Base-by-base conservation (phyloP, 352 stramenopile genomes). In the Phytophthora nicotianae region DNA sequence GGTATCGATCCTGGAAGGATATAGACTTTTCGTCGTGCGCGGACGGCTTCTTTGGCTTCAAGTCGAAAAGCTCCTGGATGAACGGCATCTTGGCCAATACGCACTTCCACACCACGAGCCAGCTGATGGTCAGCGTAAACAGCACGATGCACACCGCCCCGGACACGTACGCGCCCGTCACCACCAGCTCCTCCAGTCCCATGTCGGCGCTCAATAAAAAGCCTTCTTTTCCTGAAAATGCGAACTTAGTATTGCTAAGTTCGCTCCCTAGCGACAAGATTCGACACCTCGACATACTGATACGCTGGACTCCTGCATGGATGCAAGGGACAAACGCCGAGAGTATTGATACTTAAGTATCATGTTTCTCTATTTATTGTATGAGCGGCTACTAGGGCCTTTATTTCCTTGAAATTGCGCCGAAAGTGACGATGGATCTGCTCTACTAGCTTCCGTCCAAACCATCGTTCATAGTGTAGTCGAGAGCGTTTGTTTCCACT, bases 101-200 rank as follows among this genome's bases (percentile, higher is more conserved):
- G 53, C 79, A 89, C 69, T 91, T 93, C 84, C 84, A 93, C 51
- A 93, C 84, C n/a, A 88, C 73, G 50, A 93, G 77, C 84, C 84
- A 93, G 50, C 82, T 83, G 24, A 93, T 48, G 5, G 59, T 75
- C 9, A 93, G 65, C 50, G 84, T 93, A 57, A 89, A 81, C n/a
- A 93, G 84, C 51, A 93, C 77, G 68, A 93, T 93, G 62, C 79
- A 86, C 38, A 93, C 79, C 0, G 84, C 84, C 16, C 84, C 84
- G 1, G 79, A 83, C 9, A 93, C 72, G 71, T 93, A 93, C 43
- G 78, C 80, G 52, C 69, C 72, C 54, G 77, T 86, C 61, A 89
- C 68, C 6, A 86, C 65, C 49, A 87, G 60, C 68, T 88, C 79
- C 20, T 75, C 69, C 42, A 72, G 54, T n/a, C 50, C 41, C 75